Conservation (phyloP, 257 asterid genomes). For the Solanum etuberosum region DNA sequence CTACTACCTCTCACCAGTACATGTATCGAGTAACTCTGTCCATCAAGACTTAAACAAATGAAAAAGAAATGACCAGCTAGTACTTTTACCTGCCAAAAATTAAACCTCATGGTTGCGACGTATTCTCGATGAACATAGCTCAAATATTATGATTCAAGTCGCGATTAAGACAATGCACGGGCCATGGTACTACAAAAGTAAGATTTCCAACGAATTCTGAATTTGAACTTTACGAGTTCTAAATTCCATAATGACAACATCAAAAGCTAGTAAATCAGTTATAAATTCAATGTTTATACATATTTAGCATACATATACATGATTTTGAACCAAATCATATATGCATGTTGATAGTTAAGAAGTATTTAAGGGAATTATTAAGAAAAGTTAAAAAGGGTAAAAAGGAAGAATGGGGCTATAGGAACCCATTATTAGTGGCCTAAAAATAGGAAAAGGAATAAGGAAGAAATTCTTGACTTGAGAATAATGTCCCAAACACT, state of each 20-base stretch:
- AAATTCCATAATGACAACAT: neutral
- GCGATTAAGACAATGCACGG: neutral
- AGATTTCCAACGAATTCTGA: neutral
- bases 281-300: neutral
- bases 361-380: neutral
- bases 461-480: conserved; percentile 65
- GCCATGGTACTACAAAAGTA: neutral
- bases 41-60: neutral
- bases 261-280: neutral
- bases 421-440: neutral
- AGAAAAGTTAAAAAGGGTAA: neutral
- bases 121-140: neutral
- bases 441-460: conserved; percentile 35
- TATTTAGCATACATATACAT: neutral
- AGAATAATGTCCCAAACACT: conserved; percentile 48
- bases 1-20: neutral
- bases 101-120: neutral
- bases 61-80: neutral
- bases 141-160: neutral
- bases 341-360: neutral
- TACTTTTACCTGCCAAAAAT: neutral
- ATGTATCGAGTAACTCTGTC: neutral
- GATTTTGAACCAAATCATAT: neutral
- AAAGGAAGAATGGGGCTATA: neutral
- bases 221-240: neutral